Percentiles rank a stretch among this genome's conserved stretches.
These are phyloP conservation scores for Anacardium occidentale DNA, from an alignment of 345 rosid genomes.

Conservation along the genomic window DNA sequence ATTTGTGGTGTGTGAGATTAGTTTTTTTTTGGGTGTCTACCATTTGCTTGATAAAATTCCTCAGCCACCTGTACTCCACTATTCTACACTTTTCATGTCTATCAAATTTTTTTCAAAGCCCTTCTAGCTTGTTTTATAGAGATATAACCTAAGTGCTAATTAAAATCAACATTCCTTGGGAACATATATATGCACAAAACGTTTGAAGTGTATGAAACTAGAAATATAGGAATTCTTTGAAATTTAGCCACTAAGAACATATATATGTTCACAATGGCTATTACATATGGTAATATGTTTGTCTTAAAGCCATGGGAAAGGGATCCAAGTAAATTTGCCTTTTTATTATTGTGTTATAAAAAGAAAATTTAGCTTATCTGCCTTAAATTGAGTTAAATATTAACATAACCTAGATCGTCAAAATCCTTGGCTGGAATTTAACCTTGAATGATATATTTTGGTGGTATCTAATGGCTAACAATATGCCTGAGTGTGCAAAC, in stretches of 20 bases:
- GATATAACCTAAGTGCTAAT: no score
- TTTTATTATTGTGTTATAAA: background rate
- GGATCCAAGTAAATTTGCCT: conserved; percentile 70
- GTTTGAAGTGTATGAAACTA: no score
- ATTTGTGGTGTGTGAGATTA: no score
- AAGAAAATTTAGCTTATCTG: background rate
- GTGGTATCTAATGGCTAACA: background rate
- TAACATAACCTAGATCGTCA: conserved; percentile 5
- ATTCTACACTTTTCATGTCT: no score
- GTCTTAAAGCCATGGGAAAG: conserved; percentile 94
- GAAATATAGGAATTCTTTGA: no score
- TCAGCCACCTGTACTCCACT: no score
- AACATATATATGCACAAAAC: no score
- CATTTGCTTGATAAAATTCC: no score
- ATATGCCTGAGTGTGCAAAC: background rate
- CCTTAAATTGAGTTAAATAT: background rate
- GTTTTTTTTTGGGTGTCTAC: no score
- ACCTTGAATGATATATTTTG: background rate
- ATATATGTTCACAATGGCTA: conserved; percentile 96
- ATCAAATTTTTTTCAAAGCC: no score
- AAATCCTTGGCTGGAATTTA: background rate
- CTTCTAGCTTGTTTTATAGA: conserved; percentile 1
- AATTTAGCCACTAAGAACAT: no score
- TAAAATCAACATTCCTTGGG: no score
- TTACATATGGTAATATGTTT: conserved; percentile 90